Evolutionary conservation across 1,139 yeast species (phyloP).

Genomic region (Scheffersomyces stambukii): DNA sequence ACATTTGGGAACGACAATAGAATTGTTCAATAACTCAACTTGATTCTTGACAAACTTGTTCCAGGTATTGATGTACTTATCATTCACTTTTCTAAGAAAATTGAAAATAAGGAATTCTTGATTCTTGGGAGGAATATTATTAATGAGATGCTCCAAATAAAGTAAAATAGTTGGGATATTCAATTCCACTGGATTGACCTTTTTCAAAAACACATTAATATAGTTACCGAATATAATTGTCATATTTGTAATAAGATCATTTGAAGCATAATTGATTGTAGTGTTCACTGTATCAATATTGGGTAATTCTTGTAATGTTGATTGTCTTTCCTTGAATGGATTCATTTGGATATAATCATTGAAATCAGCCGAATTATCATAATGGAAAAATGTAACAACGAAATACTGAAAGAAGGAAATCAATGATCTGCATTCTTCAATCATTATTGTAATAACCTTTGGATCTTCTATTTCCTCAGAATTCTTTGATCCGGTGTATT

Average conservation of each 20-base stretch:
- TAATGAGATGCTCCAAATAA: slow-evolving; percentile 38
- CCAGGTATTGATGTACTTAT: slow-evolving; percentile 57
- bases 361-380: slow-evolving; percentile 46
- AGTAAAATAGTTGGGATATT: slow-evolving; percentile 34
- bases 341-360: slow-evolving; percentile 40
- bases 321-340: slow-evolving; percentile 35
- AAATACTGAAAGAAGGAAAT: slow-evolving; percentile 58
- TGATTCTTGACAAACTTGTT: slow-evolving; percentile 53
- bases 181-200: slow-evolving; percentile 34
- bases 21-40: slow-evolving; percentile 48
- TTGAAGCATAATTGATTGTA: slow-evolving; percentile 38
- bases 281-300: slow-evolving; percentile 17
- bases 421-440: slow-evolving; percentile 32
- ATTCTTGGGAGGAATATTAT: slow-evolving; percentile 45
- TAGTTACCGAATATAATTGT: slow-evolving; percentile 52
- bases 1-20: slow-evolving; percentile 40
- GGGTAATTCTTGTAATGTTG: slow-evolving; percentile 18
- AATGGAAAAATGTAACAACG: slow-evolving; percentile 61
- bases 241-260: slow-evolving; percentile 49
- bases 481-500: slow-evolving; percentile 7
- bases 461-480: slow-evolving; percentile 33
- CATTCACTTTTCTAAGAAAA: slow-evolving; percentile 48
- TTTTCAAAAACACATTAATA: slow-evolving; percentile 33
- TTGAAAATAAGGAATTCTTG: slow-evolving; percentile 62
- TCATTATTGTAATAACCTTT: slow-evolving; percentile 38